These are phyloP conservation scores for Aspergillus conjunctus DNA, from an alignment of 495 filamentous ascomycete species.

Conservation along the genomic window DNA sequence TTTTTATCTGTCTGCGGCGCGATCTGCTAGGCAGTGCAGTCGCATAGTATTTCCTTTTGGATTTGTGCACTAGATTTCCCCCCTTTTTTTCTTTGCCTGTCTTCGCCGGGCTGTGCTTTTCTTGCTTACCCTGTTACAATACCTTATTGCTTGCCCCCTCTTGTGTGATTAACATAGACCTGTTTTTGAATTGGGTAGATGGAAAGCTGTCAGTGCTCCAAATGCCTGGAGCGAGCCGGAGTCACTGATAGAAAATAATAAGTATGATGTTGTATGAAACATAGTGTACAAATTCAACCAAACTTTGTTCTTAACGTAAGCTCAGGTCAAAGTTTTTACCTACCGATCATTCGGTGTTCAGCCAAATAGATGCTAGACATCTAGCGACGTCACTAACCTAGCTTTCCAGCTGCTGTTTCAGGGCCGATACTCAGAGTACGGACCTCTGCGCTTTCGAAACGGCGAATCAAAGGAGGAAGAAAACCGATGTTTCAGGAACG, in stretches of 20 bases:
- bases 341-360: too few species aligned
- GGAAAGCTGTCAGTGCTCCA: conserved; percentile 16
- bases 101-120: conserved; percentile 5
- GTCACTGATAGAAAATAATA: conserved; percentile 21
- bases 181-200: conserved; percentile 23
- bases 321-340: too few species aligned
- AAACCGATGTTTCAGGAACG: not conserved
- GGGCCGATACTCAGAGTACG: too few species aligned
- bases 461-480: not conserved
- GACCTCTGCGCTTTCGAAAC: not conserved
- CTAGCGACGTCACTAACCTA: too few species aligned
- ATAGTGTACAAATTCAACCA: too few species aligned
- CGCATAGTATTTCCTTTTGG: conserved; percentile 21
- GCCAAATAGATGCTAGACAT: too few species aligned
- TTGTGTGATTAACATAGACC: conserved; percentile 21
- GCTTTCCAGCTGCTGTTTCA: too few species aligned
- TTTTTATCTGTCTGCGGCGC: conserved; percentile 24
- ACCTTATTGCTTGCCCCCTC: conserved; percentile 19
- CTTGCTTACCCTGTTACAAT: conserved; percentile 18
- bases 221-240: conserved; percentile 29
- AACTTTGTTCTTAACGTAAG: too few species aligned
- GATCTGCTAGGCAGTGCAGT: conserved; percentile 21
- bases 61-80: conserved; percentile 20
- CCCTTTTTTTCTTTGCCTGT: conserved; percentile 9
- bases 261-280: not conserved